Evolutionary conservation across 345 rosid species (phyloP).

Genomic region (Populus deltoides): DNA sequence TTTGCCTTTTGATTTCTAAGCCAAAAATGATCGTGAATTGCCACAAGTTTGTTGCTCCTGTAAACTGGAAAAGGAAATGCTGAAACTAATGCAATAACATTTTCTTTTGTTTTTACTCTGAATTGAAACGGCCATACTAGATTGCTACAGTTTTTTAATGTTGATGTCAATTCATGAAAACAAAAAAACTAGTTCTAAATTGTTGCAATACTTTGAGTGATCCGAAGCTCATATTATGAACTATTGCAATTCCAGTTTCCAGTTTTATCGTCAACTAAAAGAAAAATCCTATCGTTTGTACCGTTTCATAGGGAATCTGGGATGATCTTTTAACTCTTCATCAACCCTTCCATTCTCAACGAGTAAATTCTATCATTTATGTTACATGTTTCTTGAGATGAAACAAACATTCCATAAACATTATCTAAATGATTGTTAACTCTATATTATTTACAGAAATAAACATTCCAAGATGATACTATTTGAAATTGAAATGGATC

Average conservation of each 20-base stretch:
- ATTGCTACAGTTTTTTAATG: not conserved
- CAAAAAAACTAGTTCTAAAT: not conserved
- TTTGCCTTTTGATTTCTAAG: not conserved
- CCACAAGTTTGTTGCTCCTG: not conserved
- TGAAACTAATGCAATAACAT: not conserved
- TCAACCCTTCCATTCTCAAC: too few species aligned
- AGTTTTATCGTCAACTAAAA: too few species aligned
- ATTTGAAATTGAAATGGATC: too few species aligned
- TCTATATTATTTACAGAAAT: too few species aligned
- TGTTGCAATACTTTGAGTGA: not conserved
- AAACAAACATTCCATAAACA: too few species aligned
- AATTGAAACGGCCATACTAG: not conserved
- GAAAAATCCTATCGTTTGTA: too few species aligned
- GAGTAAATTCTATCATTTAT: too few species aligned
- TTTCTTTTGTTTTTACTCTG: not conserved
- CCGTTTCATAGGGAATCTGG: too few species aligned
- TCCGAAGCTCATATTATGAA: not conserved
- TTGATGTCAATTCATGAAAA: not conserved
- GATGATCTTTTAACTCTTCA: too few species aligned
- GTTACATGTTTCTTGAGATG: too few species aligned
- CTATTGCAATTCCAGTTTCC: not conserved
- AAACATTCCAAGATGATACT: too few species aligned
- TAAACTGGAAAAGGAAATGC: not conserved
- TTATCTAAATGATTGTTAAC: too few species aligned
- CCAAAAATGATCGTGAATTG: slow-evolving; percentile 16